Conservation (phyloP, 257 asterid species). For the Ehretia macrophylla region DNA sequence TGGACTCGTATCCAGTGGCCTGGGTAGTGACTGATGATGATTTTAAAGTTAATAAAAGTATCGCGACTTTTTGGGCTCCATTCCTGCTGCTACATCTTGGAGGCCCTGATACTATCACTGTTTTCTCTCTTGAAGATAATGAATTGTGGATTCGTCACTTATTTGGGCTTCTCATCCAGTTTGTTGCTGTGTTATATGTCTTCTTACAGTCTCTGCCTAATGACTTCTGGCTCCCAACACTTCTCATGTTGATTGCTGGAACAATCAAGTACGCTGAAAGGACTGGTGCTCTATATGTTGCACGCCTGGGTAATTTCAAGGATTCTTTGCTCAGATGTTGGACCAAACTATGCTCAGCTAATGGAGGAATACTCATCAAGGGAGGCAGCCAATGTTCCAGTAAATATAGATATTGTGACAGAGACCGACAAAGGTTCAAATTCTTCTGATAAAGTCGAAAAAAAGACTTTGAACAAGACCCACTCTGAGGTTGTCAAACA, state of each 20-base stretch:
- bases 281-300: conserved; percentile 25
- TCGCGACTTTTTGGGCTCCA: too few relatives aligned
- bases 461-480: too few relatives aligned
- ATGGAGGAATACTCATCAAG: too few relatives aligned
- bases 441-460: neutral
- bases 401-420: too few relatives aligned
- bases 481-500: neutral
- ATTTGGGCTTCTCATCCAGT: too few relatives aligned
- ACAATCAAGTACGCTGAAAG: conserved; percentile 38
- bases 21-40: neutral
- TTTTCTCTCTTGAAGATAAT: too few relatives aligned
- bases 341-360: too few relatives aligned
- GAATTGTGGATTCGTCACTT: too few relatives aligned
- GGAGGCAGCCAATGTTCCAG: too few relatives aligned
- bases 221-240: conserved; percentile 29
- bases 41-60: neutral
- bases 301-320: conserved; percentile 22
- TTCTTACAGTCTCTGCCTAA: conserved; percentile 28
- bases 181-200: conserved; percentile 28
- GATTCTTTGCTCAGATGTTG: too few relatives aligned
- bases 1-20: conserved; percentile 15
- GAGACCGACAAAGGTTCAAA: neutral
- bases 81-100: too few relatives aligned
- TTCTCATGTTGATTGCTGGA: conserved; percentile 21
- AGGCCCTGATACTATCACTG: too few relatives aligned